Evolutionary conservation across 2,329 filamentous ascomycete genomes (phyloP).

Genomic region (Ceratocystis diversiconidia): DNA sequence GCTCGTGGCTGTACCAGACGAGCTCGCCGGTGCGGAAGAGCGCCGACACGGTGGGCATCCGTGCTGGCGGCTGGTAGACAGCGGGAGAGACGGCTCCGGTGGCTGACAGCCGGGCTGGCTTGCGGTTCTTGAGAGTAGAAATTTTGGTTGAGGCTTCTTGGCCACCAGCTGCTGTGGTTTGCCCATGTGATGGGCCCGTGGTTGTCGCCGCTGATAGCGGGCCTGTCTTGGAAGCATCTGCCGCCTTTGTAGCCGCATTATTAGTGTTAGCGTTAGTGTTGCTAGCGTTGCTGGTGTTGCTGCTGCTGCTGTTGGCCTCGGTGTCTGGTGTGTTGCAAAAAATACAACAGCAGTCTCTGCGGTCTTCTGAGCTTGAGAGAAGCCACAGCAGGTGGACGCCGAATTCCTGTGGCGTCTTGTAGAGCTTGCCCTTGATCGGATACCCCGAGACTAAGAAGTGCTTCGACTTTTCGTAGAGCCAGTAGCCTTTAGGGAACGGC

Average conservation of each 20-base stretch:
- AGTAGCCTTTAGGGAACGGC: constrained; percentile 33
- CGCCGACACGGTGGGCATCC: constrained; percentile 20
- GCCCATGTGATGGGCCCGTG: not conserved
- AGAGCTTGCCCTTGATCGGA: constrained; percentile 34
- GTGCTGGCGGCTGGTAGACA: constrained; percentile 10
- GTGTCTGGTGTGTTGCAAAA: constrained; percentile 29
- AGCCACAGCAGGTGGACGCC: constrained; percentile 40
- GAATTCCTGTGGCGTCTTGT: constrained; percentile 40
- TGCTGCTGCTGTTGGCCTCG: constrained; percentile 24
- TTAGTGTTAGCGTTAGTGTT: constrained; percentile 21
- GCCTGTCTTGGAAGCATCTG: not conserved
- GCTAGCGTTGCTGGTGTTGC: not conserved
- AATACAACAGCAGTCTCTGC: constrained; percentile 37
- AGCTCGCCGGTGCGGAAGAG: constrained; percentile 37
- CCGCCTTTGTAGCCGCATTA: not conserved
- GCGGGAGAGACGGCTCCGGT: not conserved
- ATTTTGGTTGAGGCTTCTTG: constrained; percentile 13
- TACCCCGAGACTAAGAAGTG: constrained; percentile 38
- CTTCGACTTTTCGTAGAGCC: constrained; percentile 35
- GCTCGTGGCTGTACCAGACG: constrained; percentile 36
- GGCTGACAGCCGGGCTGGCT: not conserved
- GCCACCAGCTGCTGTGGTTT: constrained; percentile 11
- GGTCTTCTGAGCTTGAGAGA: constrained; percentile 33
- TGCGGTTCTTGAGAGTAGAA: constrained; percentile 16
- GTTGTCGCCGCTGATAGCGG: constrained; percentile 16